Conservation (phyloP, 139 green algal genomes). For the Zygnema circumcarinatum region DNA sequence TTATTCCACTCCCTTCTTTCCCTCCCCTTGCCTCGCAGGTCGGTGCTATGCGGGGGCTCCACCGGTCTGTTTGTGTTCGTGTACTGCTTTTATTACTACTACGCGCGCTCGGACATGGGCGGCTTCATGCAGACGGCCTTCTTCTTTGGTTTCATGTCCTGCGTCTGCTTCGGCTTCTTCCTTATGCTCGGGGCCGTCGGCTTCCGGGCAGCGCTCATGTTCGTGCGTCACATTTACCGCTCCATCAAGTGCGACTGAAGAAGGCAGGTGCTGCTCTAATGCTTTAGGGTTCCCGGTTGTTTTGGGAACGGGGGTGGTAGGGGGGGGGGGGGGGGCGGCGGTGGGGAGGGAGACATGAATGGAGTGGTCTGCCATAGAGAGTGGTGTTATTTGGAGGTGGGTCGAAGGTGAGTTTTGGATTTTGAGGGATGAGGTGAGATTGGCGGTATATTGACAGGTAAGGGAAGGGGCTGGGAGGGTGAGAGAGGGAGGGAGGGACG, state of each 20-base stretch:
- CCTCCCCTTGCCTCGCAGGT: slow-evolving; percentile 44
- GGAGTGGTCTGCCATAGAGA: too few species aligned
- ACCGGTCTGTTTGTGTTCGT: slow-evolving; percentile 93
- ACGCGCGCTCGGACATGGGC: slow-evolving; percentile 71
- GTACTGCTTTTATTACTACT: slow-evolving; percentile 99
- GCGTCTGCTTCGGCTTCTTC: slow-evolving; percentile 70
- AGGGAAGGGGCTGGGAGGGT: background rate
- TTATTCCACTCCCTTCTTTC: background rate
- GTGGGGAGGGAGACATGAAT: too few species aligned
- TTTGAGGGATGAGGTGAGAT: too few species aligned
- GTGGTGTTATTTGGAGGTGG: too few species aligned
- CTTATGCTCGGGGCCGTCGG: slow-evolving; percentile 86
- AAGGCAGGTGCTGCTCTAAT: slow-evolving; percentile 1
- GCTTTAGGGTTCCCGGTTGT: too few species aligned
- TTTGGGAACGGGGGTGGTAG: too few species aligned
- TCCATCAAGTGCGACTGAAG: slow-evolving; percentile 76
- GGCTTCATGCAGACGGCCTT: slow-evolving; percentile 70
- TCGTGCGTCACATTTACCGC: slow-evolving; percentile 81
- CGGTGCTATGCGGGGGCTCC: slow-evolving; percentile 92
- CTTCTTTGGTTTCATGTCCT: slow-evolving; percentile 72
- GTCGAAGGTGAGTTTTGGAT: too few species aligned
- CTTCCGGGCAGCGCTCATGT: slow-evolving; percentile 81
- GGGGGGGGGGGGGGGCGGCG: too few species aligned
- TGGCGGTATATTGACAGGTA: too few species aligned
- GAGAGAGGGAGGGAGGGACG: background rate